Evolutionary conservation across 1,284 basidiomycete genomes (phyloP).

Genomic region (Vanrija sp.): DNA sequence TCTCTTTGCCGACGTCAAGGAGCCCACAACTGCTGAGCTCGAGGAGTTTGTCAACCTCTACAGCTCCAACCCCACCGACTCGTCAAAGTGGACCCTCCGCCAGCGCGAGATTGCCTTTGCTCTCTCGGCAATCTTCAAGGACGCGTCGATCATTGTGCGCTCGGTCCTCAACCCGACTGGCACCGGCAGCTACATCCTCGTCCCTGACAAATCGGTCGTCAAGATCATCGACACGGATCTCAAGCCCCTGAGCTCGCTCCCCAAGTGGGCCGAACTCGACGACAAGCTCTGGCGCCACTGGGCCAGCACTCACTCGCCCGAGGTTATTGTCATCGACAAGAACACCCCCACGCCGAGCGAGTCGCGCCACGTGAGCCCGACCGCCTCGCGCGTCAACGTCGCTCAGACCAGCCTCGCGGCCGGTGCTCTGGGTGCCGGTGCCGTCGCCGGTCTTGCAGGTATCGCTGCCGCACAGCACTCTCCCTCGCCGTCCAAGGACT

Average conservation of each 20-base stretch:
- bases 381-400: not conserved
- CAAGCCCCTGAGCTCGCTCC: slow-evolving; percentile 66
- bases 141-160: slow-evolving; percentile 80
- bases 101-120: slow-evolving; percentile 63
- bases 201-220: slow-evolving; percentile 45
- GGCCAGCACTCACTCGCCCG: slow-evolving; percentile 32
- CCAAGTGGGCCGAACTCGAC: slow-evolving; percentile 71
- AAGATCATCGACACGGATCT: slow-evolving; percentile 81
- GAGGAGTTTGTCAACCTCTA: slow-evolving; percentile 59
- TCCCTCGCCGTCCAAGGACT: too few species aligned
- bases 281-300: slow-evolving; percentile 56
- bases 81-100: slow-evolving; percentile 30
- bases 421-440: not conserved
- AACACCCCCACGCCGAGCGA: not conserved
- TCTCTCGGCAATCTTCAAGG: slow-evolving; percentile 91
- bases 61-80: slow-evolving; percentile 32
- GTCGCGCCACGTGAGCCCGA: not conserved
- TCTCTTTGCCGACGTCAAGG: slow-evolving; percentile 34
- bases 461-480: too few species aligned
- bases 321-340: not conserved
- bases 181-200: slow-evolving; percentile 13
- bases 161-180: slow-evolving; percentile 12
- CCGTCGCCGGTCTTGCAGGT: not conserved
- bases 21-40: slow-evolving; percentile 61
- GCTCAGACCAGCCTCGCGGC: not conserved